Evolutionary conservation across 2,329 filamentous ascomycete genomes (phyloP).

Genomic region (Escovopsis weberi): DNA sequence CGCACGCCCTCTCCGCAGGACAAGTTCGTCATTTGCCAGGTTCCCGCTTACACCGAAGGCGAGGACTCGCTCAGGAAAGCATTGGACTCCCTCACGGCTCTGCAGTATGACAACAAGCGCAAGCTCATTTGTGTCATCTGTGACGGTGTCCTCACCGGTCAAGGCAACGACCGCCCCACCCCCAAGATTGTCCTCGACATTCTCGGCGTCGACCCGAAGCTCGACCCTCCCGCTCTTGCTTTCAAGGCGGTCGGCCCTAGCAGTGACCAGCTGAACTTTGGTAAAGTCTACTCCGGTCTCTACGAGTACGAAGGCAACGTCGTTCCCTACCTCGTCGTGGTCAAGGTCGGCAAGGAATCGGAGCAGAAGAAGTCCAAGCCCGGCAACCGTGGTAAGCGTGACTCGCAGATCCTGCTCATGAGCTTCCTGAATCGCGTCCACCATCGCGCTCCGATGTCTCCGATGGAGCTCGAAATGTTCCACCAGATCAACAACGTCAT

Average conservation of each 20-base stretch:
- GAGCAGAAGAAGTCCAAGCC: constrained; percentile 85
- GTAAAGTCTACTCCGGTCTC: constrained; percentile 94
- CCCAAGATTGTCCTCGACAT: constrained; percentile 97
- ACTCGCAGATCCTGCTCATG: constrained; percentile 91
- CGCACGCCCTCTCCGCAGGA: constrained; percentile 80
- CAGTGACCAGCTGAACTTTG: constrained; percentile 90
- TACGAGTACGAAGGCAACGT: constrained; percentile 98
- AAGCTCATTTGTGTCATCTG: constrained; percentile 95
- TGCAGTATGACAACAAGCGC: constrained; percentile 96
- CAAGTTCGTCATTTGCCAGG: constrained; percentile 97
- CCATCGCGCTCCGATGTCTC: constrained; percentile 85
- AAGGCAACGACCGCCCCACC: constrained; percentile 89
- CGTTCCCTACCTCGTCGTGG: constrained; percentile 87
- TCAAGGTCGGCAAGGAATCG: constrained; percentile 95
- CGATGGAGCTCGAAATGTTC: constrained; percentile 94
- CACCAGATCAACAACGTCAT: constrained; percentile 99
- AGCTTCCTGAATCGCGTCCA: constrained; percentile 97
- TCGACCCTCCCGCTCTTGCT: constrained; percentile 83
- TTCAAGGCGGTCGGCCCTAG: constrained; percentile 88
- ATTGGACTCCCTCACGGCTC: constrained; percentile 81
- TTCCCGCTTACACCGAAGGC: constrained; percentile 94
- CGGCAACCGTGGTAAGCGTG: constrained; percentile 95
- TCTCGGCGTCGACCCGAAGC: constrained; percentile 89
- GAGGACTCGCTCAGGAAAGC: constrained; percentile 90
- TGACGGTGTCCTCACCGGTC: constrained; percentile 91